Evolutionary conservation across 257 asterid species (phyloP), one percentile per base, ranked within the genome.

Genomic region (Hygrophila difformis): DNA sequence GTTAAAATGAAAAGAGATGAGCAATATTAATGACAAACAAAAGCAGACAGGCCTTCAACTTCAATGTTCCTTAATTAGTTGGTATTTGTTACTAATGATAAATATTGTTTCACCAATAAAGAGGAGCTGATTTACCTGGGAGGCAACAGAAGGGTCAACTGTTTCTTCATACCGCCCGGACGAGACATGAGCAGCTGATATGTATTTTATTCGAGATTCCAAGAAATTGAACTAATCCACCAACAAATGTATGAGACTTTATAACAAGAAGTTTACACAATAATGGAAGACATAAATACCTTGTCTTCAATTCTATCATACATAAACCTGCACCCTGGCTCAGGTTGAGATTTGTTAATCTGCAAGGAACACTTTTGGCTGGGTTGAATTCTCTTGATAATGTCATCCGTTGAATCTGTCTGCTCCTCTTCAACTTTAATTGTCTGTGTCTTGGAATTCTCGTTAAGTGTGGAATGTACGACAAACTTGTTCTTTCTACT

Each of bases 251-350:
- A 63, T 56, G 56, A 73, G 66, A 23, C 29, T 38, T 44, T 47
- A 9, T 20, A 22, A 33, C 51, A 45, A 63, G 50, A 70, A 49
- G 28, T 2, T 21, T 15, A 49, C 22, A 34, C 21, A 54, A 11
- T 39, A 45, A 54, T 16, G 12, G 42, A 42, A 51, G 8, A 24
- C 56, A 56, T 18, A 40, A 59, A 36, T 75, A 91, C 98, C 98
- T 86, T 91, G 67, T 80, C 87, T 68, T 91, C 96, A 22, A 69
- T 72, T 66, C 89, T 82, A 66, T 86, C 96, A 76, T 82, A 74
- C 96, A 91, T 82, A 84, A 82, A 86, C 74, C 84, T 77, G 75
- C 98, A 91, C 57, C 93, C 95, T 53, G 75, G 79, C 65, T 78
- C 66, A 5, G 74, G 96, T 38, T 72, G 75, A 51, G 93, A 66